Conservation (phyloP, 2,329 filamentous ascomycete species). For the Scedosporium dehoogii region DNA sequence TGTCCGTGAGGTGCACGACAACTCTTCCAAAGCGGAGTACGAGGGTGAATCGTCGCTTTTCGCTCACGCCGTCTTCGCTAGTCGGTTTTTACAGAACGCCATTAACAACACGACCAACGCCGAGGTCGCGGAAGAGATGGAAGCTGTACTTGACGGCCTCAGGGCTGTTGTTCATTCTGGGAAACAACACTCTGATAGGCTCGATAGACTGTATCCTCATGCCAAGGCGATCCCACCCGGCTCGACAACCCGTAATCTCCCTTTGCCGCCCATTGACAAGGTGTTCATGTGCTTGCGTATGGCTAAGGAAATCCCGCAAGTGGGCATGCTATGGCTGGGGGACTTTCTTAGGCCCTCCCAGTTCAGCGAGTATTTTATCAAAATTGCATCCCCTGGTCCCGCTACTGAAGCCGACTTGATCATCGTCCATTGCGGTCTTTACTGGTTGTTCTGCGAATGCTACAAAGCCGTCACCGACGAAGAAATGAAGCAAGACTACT, state of each 20-base stretch:
- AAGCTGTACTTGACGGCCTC: conserved; percentile 10
- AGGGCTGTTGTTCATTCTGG: conserved; percentile 8
- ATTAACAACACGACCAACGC: conserved; percentile 10
- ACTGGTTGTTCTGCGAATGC: conserved; percentile 20
- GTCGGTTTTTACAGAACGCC: conserved; percentile 14
- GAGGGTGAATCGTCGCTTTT: conserved; percentile 32
- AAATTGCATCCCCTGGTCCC: conserved; percentile 12
- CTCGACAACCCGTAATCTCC: conserved; percentile 5
- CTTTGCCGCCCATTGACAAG: conserved; percentile 10
- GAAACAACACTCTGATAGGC: conserved; percentile 9
- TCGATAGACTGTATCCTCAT: conserved; percentile 6
- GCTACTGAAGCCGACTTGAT: conserved; percentile 21
- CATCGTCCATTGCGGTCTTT: conserved; percentile 21
- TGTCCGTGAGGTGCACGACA: neutral
- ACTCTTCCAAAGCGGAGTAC: conserved; percentile 10
- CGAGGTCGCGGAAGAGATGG: conserved; percentile 14
- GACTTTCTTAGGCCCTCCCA: conserved; percentile 10
- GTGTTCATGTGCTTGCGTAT: conserved; percentile 10
- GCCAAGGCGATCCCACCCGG: conserved; percentile 7
- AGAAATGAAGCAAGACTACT: conserved; percentile 9
- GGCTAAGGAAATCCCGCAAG: conserved; percentile 7
- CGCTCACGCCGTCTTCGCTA: conserved; percentile 32
- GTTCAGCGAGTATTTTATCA: conserved; percentile 14
- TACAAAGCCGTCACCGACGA: conserved; percentile 5
- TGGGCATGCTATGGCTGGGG: conserved; percentile 10